Percentiles rank a stretch among this genome's conserved stretches.
phyloP scores from a whole-genome alignment of 2,329 filamentous ascomycete species.

The Epichloe brachyelytri region DNA sequence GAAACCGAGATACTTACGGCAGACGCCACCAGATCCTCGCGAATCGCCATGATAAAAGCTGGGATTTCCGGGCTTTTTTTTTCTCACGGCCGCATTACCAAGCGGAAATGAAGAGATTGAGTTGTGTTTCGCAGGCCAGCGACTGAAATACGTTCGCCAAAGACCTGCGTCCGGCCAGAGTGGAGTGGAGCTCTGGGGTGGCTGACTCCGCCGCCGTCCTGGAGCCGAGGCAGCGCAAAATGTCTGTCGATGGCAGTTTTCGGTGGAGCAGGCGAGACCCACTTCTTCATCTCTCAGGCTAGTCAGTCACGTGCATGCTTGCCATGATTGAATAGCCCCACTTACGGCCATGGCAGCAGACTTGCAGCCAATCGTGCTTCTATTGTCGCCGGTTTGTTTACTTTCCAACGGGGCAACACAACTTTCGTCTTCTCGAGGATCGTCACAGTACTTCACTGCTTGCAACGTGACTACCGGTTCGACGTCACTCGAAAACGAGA shows the following conservation, averaged over 20 bases:
- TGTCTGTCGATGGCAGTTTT: neutral
- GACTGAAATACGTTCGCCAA: neutral
- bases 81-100: conserved; percentile 14
- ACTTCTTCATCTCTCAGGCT: neutral
- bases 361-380: conserved; percentile 15
- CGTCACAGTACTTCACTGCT: neutral
- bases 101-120: conserved; percentile 5
- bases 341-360: neutral
- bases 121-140: neutral
- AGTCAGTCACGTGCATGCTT: conserved; percentile 14
- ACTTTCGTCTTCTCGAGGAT: conserved; percentile 4
- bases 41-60: conserved; percentile 55
- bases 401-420: conserved; percentile 30
- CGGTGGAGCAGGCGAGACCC: neutral
- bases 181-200: conserved; percentile 6
- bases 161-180: conserved; percentile 11
- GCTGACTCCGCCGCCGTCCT: conserved; percentile 4
- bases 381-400: conserved; percentile 24
- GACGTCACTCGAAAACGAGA: neutral
- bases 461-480: conserved; percentile 1
- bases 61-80: conserved; percentile 3
- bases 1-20: conserved; percentile 39
- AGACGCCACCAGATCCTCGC: conserved; percentile 82
- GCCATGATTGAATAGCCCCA: neutral
- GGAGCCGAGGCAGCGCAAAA: conserved; percentile 20